Percentiles rank a stretch among this genome's conserved stretches.
These are phyloP conservation scores for Aspergillus sp. DNA, from an alignment of 2,329 filamentous ascomycete genomes.

Conservation along the genomic window DNA sequence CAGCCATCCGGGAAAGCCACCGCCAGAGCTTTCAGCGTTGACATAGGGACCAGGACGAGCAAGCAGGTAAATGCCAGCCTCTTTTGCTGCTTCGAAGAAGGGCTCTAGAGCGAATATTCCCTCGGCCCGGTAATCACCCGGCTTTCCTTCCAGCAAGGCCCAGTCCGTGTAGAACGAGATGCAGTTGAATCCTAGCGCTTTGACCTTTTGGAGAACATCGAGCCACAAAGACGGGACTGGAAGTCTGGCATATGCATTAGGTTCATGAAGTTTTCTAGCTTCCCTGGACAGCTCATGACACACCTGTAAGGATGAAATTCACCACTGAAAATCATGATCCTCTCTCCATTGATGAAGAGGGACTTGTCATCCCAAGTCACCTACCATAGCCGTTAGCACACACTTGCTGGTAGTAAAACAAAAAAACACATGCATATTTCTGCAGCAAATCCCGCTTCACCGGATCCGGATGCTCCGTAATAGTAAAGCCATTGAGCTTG, in stretches of 20 bases:
- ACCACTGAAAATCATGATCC: slow-evolving; percentile 64
- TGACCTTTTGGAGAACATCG: slow-evolving; percentile 77
- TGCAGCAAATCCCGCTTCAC: slow-evolving; percentile 47
- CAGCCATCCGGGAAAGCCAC: slow-evolving; percentile 76
- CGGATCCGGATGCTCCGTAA: slow-evolving; percentile 30
- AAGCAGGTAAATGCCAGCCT: slow-evolving; percentile 70
- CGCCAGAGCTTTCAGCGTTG: slow-evolving; percentile 69
- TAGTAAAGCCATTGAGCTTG: slow-evolving; percentile 44
- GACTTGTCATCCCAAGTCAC: slow-evolving; percentile 69
- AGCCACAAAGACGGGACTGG: slow-evolving; percentile 59
- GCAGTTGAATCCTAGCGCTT: slow-evolving; percentile 69
- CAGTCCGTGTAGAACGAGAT: slow-evolving; percentile 76
- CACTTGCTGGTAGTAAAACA: not conserved
- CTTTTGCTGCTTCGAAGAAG: slow-evolving; percentile 67
- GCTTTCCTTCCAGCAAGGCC: slow-evolving; percentile 69
- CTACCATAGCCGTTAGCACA: slow-evolving; percentile 14
- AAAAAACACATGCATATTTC: slow-evolving; percentile 44
- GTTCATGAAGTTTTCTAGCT: too few species aligned
- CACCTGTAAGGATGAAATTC: slow-evolving; percentile 65
- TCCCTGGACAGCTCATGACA: not conserved
- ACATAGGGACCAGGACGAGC: slow-evolving; percentile 68
- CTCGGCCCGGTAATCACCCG: slow-evolving; percentile 61
- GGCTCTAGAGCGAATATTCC: slow-evolving; percentile 66
- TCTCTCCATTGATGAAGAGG: slow-evolving; percentile 62
- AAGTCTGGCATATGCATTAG: slow-evolving; percentile 32